These are phyloP conservation scores for Paramecium sonneborni DNA, from an alignment of 73 alveolate species.

Conservation along the genomic window DNA sequence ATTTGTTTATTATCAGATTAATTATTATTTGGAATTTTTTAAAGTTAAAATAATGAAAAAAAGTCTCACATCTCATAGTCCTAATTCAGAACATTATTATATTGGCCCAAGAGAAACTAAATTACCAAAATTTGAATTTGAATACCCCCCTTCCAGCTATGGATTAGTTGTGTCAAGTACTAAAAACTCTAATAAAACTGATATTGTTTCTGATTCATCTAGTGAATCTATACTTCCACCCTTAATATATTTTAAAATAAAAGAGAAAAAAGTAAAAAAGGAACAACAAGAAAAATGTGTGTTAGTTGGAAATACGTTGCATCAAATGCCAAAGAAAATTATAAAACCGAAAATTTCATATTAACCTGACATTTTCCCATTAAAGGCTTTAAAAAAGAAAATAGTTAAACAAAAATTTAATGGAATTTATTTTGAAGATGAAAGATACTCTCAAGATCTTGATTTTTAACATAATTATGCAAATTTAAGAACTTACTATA, in stretches of 20 bases:
- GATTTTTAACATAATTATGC: neutral
- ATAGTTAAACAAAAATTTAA: neutral
- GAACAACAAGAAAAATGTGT: neutral
- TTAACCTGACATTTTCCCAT: neutral
- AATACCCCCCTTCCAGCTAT: neutral
- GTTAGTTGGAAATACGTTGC: neutral
- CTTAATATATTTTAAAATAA: neutral
- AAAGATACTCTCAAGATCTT: neutral
- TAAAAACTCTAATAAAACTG: neutral
- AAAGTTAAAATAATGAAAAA: neutral
- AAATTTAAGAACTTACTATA: neutral
- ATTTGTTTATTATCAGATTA: neutral
- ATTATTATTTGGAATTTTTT: neutral
- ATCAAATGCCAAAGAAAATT: neutral
- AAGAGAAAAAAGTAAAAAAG: neutral
- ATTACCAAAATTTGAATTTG: neutral
- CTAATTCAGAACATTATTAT: neutral
- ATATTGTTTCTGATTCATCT: neutral
- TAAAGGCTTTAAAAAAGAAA: neutral
- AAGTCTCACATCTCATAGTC: neutral
- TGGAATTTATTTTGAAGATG: constrained; percentile 33
- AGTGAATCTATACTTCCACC: neutral
- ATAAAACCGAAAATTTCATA: neutral
- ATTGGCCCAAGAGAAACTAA: neutral
- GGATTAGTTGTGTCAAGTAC: neutral